Base-by-base conservation (phyloP, 176 grass and related monocot species). In the Oryza meridionalis region DNA sequence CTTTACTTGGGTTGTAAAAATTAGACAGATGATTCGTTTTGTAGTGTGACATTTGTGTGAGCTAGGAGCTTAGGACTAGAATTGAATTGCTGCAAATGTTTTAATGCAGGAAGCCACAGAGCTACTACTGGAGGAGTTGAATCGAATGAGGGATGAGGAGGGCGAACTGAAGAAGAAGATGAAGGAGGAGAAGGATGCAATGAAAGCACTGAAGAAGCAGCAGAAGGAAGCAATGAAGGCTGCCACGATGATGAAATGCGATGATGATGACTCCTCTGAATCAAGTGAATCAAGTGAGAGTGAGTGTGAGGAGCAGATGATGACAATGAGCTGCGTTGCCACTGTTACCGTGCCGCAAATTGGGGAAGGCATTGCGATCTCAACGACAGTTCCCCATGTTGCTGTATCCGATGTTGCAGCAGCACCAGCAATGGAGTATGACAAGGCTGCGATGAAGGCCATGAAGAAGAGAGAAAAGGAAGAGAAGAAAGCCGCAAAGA, bases 381-480 rank as follows among this genome's bases (percentile, higher is more conserved):
- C 82, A 11, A 43, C 33, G 37, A 46, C 17, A 2, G 66, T 65
- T 62, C 16, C 77, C 5, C 43, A 72, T 53, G 49, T 15, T 67
- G 55, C 16, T 6, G 44, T 7, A 16, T 67, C 59, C 1, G 21
- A 40, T 25, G 9, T 46, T 2, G 1, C 62, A 8, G 3, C 61
- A 17, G 67, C 59, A 0, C 17, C 21, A 0, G 0, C 2, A 9
- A 19, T 50, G 27, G 73, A 82, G n/a, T 78, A 51, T 16, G 59
- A 86, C 10, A 90, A 69, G 26, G 84, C 46, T 53, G 84, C 69
- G 10, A 65, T 90, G 63, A 81, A 90, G 65, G 85, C 90, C 40
- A 84, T 87, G 66, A 95, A 90, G 71, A 92, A 90, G 91, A 76
- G 84, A 71, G 90, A 81, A 70, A 85, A 86, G 42, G 84, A 93